Base-by-base conservation (phyloP, 192 early-diverging fungal genomes). In the Thoreauomyces humboldtii region DNA sequence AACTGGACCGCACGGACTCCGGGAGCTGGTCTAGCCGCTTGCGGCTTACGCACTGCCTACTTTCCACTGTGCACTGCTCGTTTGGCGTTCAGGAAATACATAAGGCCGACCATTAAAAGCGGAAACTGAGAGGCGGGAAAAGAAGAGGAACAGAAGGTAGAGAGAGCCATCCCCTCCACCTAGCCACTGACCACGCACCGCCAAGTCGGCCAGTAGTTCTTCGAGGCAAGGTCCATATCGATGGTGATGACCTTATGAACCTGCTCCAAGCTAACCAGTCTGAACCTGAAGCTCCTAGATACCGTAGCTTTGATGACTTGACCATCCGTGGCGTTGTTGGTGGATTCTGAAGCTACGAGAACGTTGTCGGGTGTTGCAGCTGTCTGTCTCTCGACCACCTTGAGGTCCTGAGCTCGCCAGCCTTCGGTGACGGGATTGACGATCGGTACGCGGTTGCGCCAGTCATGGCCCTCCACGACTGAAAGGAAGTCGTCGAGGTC, bases 191-290 rank as follows among this genome's bases (percentile, higher is more conserved):
- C 69, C 24, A 64, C 56, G 43, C 69, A 70, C 56, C 69, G 25
- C 69, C 69, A 70, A 19, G 69, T 70, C 27, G 69, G 69, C 60
- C 60, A 70, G 46, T 70, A 70, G 28, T 70, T 70, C 50, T 70
- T 70, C 44, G 53, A 58, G 31, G 69, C 69, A 65, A 70, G 36
- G 51, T 59, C 51, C 62, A 70, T 70, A 25, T 70, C 69, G 29
- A 70, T 36, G 6, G 69, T 70, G 41, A 70, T 61, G 15, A 70
- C 69, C 62, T 70, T 70, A 28, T 63, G 62, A 6, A 70, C 69
- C 45, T 70, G 69, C 51, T 70, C 69, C 62, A 63, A 45, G 44
- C 69, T 70, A 9, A 70, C 62, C 19, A 70, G 47, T 24, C 69
- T 36, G 45, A 70, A 63, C 32, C 69, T 63, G 31, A 64, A 70